These are phyloP conservation scores for Suillus hirtellus DNA, from an alignment of 768 basidiomycete species.

Conservation along the genomic window DNA sequence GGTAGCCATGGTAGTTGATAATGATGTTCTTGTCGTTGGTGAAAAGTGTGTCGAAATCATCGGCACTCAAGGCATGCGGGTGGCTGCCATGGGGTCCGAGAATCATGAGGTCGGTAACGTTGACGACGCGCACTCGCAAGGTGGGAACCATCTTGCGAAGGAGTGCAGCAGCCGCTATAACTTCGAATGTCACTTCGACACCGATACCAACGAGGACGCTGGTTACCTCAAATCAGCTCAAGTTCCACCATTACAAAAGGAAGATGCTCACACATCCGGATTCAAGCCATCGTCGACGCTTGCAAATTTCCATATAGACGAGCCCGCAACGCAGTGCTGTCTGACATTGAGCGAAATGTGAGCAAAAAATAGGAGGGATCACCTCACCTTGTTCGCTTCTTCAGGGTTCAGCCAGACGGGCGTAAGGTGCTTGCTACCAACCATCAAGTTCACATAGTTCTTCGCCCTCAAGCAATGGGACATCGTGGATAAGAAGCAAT, in stretches of 20 bases:
- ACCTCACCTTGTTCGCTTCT: conserved; percentile 64
- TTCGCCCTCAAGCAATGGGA: conserved; percentile 82
- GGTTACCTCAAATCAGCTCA: conserved; percentile 6
- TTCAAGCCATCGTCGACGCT: conserved; percentile 69
- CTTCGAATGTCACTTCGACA: conserved; percentile 86
- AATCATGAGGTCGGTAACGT: conserved; percentile 89
- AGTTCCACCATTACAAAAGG: neutral
- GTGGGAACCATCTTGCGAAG: conserved; percentile 68
- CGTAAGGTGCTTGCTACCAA: conserved; percentile 83
- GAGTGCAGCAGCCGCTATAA: conserved; percentile 81
- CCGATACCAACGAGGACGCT: conserved; percentile 86
- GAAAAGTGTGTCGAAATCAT: conserved; percentile 70
- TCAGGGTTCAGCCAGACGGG: conserved; percentile 78
- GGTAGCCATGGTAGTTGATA: conserved; percentile 86
- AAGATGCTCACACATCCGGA: conserved; percentile 62
- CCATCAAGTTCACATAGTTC: conserved; percentile 87
- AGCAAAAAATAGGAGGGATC: neutral
- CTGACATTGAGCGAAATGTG: conserved; percentile 12
- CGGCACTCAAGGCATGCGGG: conserved; percentile 68
- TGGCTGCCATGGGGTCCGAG: conserved; percentile 68
- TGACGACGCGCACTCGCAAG: conserved; percentile 83
- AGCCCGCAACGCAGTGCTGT: conserved; percentile 84
- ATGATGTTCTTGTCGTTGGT: conserved; percentile 67
- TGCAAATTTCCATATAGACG: conserved; percentile 83
- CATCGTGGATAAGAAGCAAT: conserved; percentile 81